Evolutionary conservation across 768 basidiomycete genomes (phyloP), one percentile per base, ranked within the genome.

Genomic region (Hygrophorus russula): DNA sequence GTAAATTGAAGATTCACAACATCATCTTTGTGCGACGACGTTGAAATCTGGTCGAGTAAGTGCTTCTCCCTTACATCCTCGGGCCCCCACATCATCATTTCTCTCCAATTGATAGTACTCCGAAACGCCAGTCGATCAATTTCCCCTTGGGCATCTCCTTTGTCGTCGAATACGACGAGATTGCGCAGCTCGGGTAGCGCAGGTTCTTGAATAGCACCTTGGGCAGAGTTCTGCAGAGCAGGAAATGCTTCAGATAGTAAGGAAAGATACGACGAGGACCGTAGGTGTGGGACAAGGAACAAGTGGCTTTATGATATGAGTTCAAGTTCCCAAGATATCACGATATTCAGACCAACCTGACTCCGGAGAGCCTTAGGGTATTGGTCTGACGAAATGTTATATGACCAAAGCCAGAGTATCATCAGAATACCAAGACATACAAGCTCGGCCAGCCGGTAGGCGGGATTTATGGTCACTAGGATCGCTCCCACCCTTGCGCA

Each of bases 1-100:
- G 87, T 90, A 54, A 89, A 91, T 54, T 91, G 87, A 45, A 91
- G 52, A 53, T 87, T 91, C 38, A 88, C 78, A 4, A 88, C 67
- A 20, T 90, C 87, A 45, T 85, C 76, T 33, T 74, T 71, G 5
- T 68, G 41, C 42, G 80, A 52, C 2, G 64, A 64, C 14, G 49
- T 46, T 30, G 54, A 52, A 2, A 71, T 60, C n/a, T 70, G 63
- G 41, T 63, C 61, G 39, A 80, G 70, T 14, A 65, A 42, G 29
- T 56, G 53, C 18, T 52, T 57, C 53, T 80, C 76, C 29, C 43
- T 50, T 0, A 60, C 56, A 46, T 71, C 71, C 53, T 80, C 75
- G n/a, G n/a, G n/a, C 44, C 70, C 59, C 84, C 85, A 89, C 2
- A 85, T 61, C 27, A 88, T 55, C 9, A 78, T 61, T 49, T 88